Conservation (phyloP, 176 grass and related monocot species). For the Luzula sylvatica region DNA sequence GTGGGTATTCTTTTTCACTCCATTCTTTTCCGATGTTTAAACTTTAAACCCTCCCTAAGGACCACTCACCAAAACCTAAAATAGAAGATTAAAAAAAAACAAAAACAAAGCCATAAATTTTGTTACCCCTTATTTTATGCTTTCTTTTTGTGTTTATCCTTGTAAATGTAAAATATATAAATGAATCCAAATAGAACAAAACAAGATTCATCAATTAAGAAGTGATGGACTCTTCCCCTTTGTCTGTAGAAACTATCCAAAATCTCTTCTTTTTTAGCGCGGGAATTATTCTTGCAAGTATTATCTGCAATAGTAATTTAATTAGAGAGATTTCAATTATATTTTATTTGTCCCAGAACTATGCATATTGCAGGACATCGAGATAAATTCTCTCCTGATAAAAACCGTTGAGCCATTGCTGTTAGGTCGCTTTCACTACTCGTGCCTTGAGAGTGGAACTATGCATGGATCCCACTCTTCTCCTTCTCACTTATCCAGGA, state of each 20-base stretch:
- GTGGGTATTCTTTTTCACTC: not conserved
- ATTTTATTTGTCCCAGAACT: no score
- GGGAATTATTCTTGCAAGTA: not conserved
- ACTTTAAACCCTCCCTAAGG: no score
- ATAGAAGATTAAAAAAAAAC: not conserved
- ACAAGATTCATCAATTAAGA: conserved; percentile 18
- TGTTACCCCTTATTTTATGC: no score
- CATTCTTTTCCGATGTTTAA: conserved; percentile 10
- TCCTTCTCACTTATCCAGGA: not conserved
- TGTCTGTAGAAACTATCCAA: not conserved
- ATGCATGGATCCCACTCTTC: conserved; percentile 14
- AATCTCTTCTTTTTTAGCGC: not conserved
- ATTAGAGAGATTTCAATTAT: no score
- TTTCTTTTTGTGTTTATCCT: no score
- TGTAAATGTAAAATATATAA: not conserved
- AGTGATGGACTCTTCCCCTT: not conserved
- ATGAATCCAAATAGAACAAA: conserved; percentile 20
- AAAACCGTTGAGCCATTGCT: conserved; percentile 28
- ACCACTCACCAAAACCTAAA: conserved; percentile 5
- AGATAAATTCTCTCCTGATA: not conserved
- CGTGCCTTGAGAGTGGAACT: conserved; percentile 21
- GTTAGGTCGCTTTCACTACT: conserved; percentile 22
- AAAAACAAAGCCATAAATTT: no score
- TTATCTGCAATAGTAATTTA: no score
- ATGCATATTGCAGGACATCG: no score